Evolutionary conservation across 352 stramenopile genomes (phyloP).

Genomic region (Aphanomyces euteiches): DNA sequence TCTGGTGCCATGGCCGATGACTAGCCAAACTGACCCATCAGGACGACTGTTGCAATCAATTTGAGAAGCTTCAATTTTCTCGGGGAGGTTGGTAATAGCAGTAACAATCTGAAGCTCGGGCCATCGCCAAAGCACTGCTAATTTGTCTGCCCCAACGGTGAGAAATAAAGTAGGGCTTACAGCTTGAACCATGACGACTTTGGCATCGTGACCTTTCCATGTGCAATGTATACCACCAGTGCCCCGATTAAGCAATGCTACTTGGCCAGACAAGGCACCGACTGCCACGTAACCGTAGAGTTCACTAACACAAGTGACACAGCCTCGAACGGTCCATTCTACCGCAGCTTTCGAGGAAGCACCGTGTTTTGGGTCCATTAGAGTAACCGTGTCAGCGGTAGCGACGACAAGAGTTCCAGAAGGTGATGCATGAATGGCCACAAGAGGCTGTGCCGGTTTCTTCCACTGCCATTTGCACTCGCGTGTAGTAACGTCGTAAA

Average conservation of each 20-base stretch:
- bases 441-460: background rate
- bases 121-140: slow-evolving; percentile 11
- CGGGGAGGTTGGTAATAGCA: slow-evolving; percentile 1
- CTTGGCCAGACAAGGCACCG: slow-evolving; percentile 3
- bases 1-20: slow-evolving; percentile 5
- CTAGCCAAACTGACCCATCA: slow-evolving; percentile 1
- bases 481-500: slow-evolving; percentile 5
- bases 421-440: background rate
- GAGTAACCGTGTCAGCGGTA: slow-evolving; percentile 6
- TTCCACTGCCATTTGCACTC: slow-evolving; percentile 22
- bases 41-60: background rate
- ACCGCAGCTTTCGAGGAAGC: background rate
- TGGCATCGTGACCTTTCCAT: slow-evolving; percentile 1
- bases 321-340: background rate
- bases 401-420: background rate
- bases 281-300: slow-evolving; percentile 5
- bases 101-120: background rate
- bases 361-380: background rate
- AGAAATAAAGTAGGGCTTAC: background rate
- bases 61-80: background rate
- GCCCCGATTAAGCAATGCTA: background rate
- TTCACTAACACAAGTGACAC: background rate
- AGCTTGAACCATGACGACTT: background rate
- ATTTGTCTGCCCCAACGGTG: slow-evolving; percentile 3
- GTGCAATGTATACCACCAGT: background rate